Percentiles rank a stretch among this genome's conserved stretches.
These are phyloP conservation scores for Bipolaris bicolor DNA, from an alignment of 2,329 filamentous ascomycete species.

Conservation along the genomic window DNA sequence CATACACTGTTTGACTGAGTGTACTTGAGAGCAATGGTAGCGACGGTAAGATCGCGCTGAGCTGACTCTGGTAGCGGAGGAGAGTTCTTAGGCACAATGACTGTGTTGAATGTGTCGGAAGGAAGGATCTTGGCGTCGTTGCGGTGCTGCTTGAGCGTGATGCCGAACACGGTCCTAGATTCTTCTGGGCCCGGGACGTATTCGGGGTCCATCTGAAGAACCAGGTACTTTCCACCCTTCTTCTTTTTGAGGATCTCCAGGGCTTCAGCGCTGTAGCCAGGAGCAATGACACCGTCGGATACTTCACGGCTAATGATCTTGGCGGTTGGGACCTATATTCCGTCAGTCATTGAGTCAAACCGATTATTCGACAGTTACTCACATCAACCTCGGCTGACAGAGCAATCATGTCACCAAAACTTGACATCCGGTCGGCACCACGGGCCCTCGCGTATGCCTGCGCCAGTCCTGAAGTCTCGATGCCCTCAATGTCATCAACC, in stretches of 20 bases:
- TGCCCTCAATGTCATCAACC: slow-evolving; percentile 90
- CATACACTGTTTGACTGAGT: slow-evolving; percentile 98
- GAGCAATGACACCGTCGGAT: slow-evolving; percentile 94
- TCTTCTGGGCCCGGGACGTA: slow-evolving; percentile 79
- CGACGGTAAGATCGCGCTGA: slow-evolving; percentile 87
- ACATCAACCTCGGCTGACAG: slow-evolving; percentile 86
- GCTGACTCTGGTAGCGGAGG: slow-evolving; percentile 76
- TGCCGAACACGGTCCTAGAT: slow-evolving; percentile 85
- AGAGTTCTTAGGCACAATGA: slow-evolving; percentile 85
- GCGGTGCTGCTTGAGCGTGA: slow-evolving; percentile 86
- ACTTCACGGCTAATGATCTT: slow-evolving; percentile 99
- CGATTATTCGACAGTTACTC: slow-evolving; percentile 7
- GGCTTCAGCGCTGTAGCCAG: slow-evolving; percentile 82
- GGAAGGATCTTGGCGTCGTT: slow-evolving; percentile 90
- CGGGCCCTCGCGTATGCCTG: slow-evolving; percentile 95
- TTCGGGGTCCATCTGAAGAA: slow-evolving; percentile 90
- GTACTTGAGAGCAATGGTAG: slow-evolving; percentile 97
- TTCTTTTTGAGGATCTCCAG: slow-evolving; percentile 95
- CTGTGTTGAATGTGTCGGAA: slow-evolving; percentile 77
- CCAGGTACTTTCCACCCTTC: slow-evolving; percentile 96
- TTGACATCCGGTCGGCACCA: slow-evolving; percentile 97
- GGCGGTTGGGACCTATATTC: slow-evolving; percentile 71
- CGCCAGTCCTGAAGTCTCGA: slow-evolving; percentile 84
- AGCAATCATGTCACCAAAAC: slow-evolving; percentile 95
- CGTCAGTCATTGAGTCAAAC: slow-evolving; percentile 3